Base-by-base conservation (phyloP, 2,329 filamentous ascomycete genomes). In the Cladophialophora bantiana region DNA sequence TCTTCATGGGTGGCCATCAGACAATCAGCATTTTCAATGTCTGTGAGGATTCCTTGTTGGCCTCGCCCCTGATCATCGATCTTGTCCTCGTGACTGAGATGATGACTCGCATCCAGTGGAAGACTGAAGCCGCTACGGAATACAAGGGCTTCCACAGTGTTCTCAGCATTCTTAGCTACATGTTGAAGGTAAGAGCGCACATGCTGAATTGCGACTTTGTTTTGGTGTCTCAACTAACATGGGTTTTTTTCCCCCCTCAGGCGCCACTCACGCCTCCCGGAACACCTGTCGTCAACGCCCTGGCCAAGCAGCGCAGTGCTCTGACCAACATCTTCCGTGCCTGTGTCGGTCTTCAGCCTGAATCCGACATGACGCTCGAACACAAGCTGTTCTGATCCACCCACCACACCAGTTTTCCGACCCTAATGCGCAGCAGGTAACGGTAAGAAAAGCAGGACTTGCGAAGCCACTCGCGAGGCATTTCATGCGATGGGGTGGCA, bases 11-110 rank as follows among this genome's bases (percentile, higher is more conserved):
- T 73, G 95, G 95, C 50, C 95, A 98, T 83, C 95, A 99, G 85
- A 98, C 93, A 74, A 99, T 99, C 74, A 94, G 90, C 75, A 86
- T 99, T 79, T 97, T 97, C 89, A 99, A 99, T 80, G 94, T 98
- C 74, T 99, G 95, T 84, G 95, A 99, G 83, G 95, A 99, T 82
- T 98, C 95, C 53, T 89, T 99, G 60, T 86, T 99, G 73, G 95
- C 95, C 10, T 96, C 94, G 58, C 95, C 95, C 38, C 84, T 99
- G 77, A 99, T 99, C 85, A 97, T 99, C 76, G 95, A 99, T 79
- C 85, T 99, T 68, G 93, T 97, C 58, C 79, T 99, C 68, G 85
- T 98, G 73, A 87, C 95, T 40, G 95, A 99, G 86, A 92, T 99
- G 85, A 97, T 99, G 94, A 98, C 95, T 66, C 93, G 95, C 77